phyloP scores from a whole-genome alignment of 441 rosid genomes.

The Gossypium gossypioides region DNA sequence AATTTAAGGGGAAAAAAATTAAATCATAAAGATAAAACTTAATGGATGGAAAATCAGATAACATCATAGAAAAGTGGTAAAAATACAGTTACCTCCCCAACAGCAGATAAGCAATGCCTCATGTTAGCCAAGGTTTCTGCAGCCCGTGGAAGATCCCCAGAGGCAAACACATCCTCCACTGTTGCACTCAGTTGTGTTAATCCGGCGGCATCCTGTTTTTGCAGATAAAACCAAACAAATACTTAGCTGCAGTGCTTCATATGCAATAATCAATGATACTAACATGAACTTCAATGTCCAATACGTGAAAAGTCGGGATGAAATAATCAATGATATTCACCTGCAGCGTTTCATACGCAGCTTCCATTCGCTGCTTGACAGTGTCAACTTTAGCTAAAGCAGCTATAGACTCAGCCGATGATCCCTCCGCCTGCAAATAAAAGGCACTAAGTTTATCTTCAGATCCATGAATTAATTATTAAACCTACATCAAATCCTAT shows the following conservation, averaged over 20 bases:
- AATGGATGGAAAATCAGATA: not conserved
- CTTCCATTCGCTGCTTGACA: constrained; percentile 97
- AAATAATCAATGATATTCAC: constrained; percentile 22
- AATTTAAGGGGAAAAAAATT: not conserved
- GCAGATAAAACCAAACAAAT: not conserved
- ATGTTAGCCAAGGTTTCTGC: constrained; percentile 98
- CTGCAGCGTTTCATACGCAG: constrained; percentile 87
- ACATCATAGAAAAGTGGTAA: not conserved
- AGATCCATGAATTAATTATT: not conserved
- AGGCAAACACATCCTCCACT: constrained; percentile 93
- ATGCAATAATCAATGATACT: not conserved
- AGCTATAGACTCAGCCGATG: constrained; percentile 85
- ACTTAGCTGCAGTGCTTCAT: not conserved
- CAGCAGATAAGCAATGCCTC: constrained; percentile 97
- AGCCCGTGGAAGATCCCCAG: constrained; percentile 96
- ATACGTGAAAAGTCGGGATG: not conserved
- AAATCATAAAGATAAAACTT: not conserved
- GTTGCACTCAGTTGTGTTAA: constrained; percentile 92
- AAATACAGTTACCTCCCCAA: constrained; percentile 64
- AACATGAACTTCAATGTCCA: not conserved
- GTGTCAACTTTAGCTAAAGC: constrained; percentile 88
- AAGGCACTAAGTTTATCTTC: not conserved
- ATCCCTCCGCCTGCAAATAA: constrained; percentile 74
- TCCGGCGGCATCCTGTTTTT: constrained; percentile 85
- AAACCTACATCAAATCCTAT: not conserved